phyloP scores from a whole-genome alignment of 257 asterid species.

The Capsicum rhomboideum region DNA sequence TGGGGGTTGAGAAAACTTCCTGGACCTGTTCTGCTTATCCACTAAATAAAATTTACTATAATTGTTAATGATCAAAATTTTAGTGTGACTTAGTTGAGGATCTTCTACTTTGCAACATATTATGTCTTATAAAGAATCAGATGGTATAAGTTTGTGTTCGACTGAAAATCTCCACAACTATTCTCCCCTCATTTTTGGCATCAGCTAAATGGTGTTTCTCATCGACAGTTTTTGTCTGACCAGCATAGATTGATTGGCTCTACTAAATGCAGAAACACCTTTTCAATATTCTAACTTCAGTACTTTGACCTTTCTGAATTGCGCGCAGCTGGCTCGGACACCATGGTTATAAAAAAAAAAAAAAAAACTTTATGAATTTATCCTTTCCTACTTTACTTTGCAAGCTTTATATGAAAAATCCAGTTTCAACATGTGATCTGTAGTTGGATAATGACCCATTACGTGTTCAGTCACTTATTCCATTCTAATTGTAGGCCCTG shows the following conservation, averaged over 20 bases:
- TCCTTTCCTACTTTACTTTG: neutral
- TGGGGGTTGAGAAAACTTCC: neutral
- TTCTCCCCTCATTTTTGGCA: neutral
- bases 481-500: constrained; percentile 60
- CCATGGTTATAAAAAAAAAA: no score
- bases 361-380: neutral
- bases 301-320: neutral
- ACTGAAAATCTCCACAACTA: neutral
- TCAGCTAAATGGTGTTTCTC: neutral
- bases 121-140: neutral
- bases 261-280: neutral
- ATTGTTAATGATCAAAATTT: neutral
- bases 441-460: neutral
- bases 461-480: neutral
- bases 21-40: neutral
- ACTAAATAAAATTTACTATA: neutral
- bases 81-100: neutral
- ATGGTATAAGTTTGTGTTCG: neutral
- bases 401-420: neutral
- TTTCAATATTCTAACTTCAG: neutral
- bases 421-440: neutral
- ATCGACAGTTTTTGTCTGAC: neutral
- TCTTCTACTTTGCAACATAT: neutral
- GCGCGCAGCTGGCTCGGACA: no score
- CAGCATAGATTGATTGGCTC: neutral